Conservation (phyloP, 306 rosid genomes). For the apple (Malus domestica) region DNA sequence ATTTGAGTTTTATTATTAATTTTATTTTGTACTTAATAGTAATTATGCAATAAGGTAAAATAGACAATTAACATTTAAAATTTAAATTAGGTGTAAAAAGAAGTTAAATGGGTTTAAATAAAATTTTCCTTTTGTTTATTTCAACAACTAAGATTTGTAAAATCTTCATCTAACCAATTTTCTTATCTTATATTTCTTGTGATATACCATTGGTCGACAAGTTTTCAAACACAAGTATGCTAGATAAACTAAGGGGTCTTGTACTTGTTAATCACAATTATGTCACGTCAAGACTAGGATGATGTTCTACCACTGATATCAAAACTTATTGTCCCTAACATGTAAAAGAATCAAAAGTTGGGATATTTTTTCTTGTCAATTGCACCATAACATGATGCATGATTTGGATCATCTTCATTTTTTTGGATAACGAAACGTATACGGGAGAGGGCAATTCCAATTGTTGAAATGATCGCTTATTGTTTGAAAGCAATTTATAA, state of each 20-base stretch:
- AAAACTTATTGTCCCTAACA: not conserved
- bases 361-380: not conserved
- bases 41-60: too few species aligned
- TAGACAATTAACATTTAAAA: too few species aligned
- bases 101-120: too few species aligned
- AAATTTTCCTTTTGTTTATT: too few species aligned
- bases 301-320: not conserved
- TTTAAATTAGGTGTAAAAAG: too few species aligned
- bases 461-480: not conserved
- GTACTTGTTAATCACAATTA: not conserved
- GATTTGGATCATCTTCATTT: not conserved
- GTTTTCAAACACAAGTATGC: not conserved
- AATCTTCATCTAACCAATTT: not conserved
- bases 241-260: not conserved
- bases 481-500: not conserved
- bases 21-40: too few species aligned
- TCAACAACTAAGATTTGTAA: too few species aligned
- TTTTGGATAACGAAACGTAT: not conserved
- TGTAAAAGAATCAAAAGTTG: not conserved
- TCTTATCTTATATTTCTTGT: not conserved
- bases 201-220: not conserved
- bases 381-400: not conserved
- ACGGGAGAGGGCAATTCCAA: not conserved
- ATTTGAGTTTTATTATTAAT: too few species aligned
- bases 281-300: not conserved